Percentiles rank a stretch among this genome's conserved stretches.
phyloP scores from a whole-genome alignment of 225 moss, liverwort and hornwort species.

The Straminergon stramineum region DNA sequence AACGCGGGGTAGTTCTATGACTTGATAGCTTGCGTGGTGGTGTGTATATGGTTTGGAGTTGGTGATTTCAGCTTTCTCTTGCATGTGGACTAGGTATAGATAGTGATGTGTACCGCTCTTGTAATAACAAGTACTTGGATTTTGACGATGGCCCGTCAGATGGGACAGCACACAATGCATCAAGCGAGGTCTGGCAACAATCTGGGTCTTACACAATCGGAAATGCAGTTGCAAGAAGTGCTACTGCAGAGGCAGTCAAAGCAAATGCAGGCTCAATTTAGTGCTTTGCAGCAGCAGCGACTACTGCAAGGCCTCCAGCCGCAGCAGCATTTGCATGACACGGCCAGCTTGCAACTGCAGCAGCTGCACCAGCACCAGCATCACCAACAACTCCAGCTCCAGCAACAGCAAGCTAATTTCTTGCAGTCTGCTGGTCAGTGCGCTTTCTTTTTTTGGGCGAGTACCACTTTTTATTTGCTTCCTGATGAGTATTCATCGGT shows the following conservation, averaged over 20 bases:
- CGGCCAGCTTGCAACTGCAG: slow-evolving; percentile 34
- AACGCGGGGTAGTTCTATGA: background rate
- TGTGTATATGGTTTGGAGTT: background rate
- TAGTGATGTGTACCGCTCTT: background rate
- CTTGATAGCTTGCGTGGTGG: background rate
- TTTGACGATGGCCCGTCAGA: slow-evolving; percentile 5
- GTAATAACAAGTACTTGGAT: background rate
- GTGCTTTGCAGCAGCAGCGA: slow-evolving; percentile 52
- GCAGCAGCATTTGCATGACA: slow-evolving; percentile 52
- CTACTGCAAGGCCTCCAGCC: slow-evolving; percentile 39
- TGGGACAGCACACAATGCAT: slow-evolving; percentile 32
- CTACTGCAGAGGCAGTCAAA: slow-evolving; percentile 50
- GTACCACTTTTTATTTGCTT: background rate
- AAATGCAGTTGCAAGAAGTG: slow-evolving; percentile 55
- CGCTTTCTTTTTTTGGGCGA: background rate
- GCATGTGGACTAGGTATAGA: background rate
- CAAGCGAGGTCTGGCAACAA: slow-evolving; percentile 24
- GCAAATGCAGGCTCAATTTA: slow-evolving; percentile 47
- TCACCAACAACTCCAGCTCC: slow-evolving; percentile 41
- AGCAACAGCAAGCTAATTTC: slow-evolving; percentile 36
- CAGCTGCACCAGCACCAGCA: slow-evolving; percentile 50
- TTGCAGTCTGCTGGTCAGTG: slow-evolving; percentile 37
- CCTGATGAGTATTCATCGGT: background rate
- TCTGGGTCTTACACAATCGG: slow-evolving; percentile 24
- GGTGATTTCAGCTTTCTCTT: background rate